These are phyloP conservation scores for Solanum gandarillasii DNA, from an alignment of 257 asterid genomes.

Conservation along the genomic window DNA sequence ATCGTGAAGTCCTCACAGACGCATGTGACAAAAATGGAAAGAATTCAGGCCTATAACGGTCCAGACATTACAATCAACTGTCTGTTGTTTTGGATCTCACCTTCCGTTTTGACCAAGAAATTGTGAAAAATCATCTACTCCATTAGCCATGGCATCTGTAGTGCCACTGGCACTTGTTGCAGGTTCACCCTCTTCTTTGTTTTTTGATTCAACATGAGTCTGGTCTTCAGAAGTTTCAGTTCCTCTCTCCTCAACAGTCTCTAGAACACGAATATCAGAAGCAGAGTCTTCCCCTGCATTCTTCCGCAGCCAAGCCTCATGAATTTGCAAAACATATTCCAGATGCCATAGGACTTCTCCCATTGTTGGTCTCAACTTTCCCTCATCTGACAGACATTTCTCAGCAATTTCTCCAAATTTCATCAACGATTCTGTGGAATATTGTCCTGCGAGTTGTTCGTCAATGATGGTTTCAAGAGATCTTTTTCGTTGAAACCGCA, in stretches of 20 bases:
- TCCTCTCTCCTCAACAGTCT: conserved; percentile 20
- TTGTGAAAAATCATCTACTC: conserved; percentile 36
- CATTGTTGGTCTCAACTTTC: conserved; percentile 74
- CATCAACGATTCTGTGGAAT: conserved; percentile 44
- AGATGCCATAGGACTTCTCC: conserved; percentile 82
- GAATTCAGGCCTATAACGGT: background rate
- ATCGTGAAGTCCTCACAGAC: background rate
- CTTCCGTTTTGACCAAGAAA: conserved; percentile 32
- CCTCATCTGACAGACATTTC: conserved; percentile 80
- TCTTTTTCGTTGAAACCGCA: conserved; percentile 53
- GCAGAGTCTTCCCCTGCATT: conserved; percentile 27
- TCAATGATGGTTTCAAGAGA: conserved; percentile 60
- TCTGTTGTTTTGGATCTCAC: conserved; percentile 8
- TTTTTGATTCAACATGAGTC: background rate
- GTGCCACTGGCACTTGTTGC: background rate
- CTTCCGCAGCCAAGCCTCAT: conserved; percentile 59
- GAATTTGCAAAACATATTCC: conserved; percentile 69
- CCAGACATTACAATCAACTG: background rate
- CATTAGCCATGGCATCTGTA: conserved; percentile 18
- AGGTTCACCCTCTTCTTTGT: conserved; percentile 5
- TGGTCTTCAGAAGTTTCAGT: conserved; percentile 2
- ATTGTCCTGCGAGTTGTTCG: conserved; percentile 28
- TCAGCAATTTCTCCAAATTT: conserved; percentile 68
- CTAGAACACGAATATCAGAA: conserved; percentile 2
- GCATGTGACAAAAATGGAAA: background rate